A percentile compares a stretch with the other conserved stretches of the same genome.
Conservation (phyloP, 2,329 filamentous ascomycete species). For the Microsporum ferrugineum region DNA sequence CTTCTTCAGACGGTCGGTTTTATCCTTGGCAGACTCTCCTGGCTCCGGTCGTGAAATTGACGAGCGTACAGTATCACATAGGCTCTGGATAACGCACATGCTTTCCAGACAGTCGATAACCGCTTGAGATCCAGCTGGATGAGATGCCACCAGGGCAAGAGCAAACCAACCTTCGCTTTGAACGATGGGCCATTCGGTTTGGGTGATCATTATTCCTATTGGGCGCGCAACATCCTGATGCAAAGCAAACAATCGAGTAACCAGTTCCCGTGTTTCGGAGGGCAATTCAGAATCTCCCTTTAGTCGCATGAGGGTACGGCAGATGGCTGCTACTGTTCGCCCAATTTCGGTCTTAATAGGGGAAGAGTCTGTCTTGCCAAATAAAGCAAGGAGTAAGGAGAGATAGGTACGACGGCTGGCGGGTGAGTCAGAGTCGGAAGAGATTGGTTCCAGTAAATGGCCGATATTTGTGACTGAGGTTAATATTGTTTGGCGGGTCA, state of each 20-base stretch:
- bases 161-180: constrained; percentile 41
- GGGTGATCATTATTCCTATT: constrained; percentile 34
- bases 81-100: constrained; percentile 24
- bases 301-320: constrained; percentile 10
- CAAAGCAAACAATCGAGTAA: constrained; percentile 26
- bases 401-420: constrained; percentile 28
- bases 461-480: constrained; percentile 29
- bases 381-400: constrained; percentile 32
- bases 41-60: constrained; percentile 15
- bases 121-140: constrained; percentile 22
- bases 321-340: constrained; percentile 36
- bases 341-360: constrained; percentile 39
- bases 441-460: constrained; percentile 25
- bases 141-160: constrained; percentile 36
- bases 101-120: constrained; percentile 28
- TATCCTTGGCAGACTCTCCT: constrained; percentile 13
- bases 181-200: constrained; percentile 39
- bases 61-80: constrained; percentile 24
- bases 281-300: constrained; percentile 11
- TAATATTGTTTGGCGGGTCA: constrained; percentile 30
- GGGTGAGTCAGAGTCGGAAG: constrained; percentile 21
- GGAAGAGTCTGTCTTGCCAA: constrained; percentile 32
- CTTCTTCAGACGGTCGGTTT: constrained; percentile 20
- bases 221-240: constrained; percentile 30
- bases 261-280: constrained; percentile 15